Evolutionary conservation across 2,329 filamentous ascomycete genomes (phyloP).

Genomic region (Onygenales sp.): DNA sequence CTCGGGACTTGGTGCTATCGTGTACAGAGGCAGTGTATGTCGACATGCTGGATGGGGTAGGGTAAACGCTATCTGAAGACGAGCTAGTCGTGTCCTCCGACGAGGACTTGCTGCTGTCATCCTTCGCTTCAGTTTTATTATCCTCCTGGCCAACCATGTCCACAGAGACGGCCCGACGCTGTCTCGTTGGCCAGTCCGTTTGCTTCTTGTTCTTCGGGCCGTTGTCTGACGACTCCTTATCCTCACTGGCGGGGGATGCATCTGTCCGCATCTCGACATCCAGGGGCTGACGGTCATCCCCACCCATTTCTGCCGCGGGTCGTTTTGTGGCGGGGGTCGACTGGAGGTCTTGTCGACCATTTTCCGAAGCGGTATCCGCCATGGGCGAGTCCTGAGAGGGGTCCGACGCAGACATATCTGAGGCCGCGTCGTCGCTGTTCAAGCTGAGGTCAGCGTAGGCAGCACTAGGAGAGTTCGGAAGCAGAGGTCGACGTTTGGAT

Average conservation of each 20-base stretch:
- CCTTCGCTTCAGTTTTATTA: slow-evolving; percentile 1
- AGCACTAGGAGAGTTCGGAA: slow-evolving; percentile 39
- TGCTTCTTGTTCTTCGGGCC: slow-evolving; percentile 9
- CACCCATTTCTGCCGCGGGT: slow-evolving; percentile 46
- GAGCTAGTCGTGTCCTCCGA: slow-evolving; percentile 22
- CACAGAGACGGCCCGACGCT: slow-evolving; percentile 28
- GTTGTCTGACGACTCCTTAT: slow-evolving; percentile 8
- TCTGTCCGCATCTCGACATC: background rate
- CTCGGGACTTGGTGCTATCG: slow-evolving; percentile 17
- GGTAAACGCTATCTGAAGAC: slow-evolving; percentile 25
- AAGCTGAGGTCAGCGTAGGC: slow-evolving; percentile 34
- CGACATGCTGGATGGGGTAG: slow-evolving; percentile 29
- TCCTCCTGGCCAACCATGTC: slow-evolving; percentile 33
- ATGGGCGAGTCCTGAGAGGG: background rate
- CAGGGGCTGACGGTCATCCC: slow-evolving; percentile 15
- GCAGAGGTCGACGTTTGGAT: slow-evolving; percentile 12
- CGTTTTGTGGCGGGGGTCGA: slow-evolving; percentile 46
- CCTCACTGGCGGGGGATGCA: slow-evolving; percentile 13
- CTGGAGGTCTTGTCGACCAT: background rate
- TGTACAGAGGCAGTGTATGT: slow-evolving; percentile 24
- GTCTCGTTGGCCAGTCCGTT: slow-evolving; percentile 9
- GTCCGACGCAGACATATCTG: slow-evolving; percentile 22
- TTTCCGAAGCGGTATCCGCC: background rate
- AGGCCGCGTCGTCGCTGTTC: slow-evolving; percentile 10
- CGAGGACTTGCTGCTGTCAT: slow-evolving; percentile 9